Evolutionary conservation across 2,329 filamentous ascomycete genomes (phyloP).

Genomic region (Juglanconis sp.): DNA sequence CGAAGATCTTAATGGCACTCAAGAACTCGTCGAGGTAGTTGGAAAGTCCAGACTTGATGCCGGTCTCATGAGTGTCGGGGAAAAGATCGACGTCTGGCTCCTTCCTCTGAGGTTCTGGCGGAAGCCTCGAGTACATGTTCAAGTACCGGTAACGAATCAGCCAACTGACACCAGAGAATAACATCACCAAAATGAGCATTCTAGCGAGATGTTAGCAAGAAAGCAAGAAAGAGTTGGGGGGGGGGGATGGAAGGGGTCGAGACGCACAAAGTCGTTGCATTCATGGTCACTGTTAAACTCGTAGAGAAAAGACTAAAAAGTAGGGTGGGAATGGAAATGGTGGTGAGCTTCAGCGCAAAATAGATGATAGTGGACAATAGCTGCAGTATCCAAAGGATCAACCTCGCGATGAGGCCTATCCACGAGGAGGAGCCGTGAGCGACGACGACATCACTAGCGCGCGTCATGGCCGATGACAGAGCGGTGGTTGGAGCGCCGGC

Average conservation of each 20-base stretch:
- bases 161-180: slow-evolving; percentile 87
- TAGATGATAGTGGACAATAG: slow-evolving; percentile 61
- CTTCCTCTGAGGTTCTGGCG: slow-evolving; percentile 91
- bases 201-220: slow-evolving; percentile 35
- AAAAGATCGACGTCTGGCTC: slow-evolving; percentile 95
- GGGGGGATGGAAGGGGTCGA: slow-evolving; percentile 26
- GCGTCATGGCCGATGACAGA: slow-evolving; percentile 37
- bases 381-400: slow-evolving; percentile 54
- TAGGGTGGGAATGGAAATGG: slow-evolving; percentile 84
- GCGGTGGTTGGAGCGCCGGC: slow-evolving; percentile 30
- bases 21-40: slow-evolving; percentile 98
- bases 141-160: slow-evolving; percentile 92
- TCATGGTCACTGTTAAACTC: slow-evolving; percentile 96
- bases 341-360: slow-evolving; percentile 79
- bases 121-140: slow-evolving; percentile 93
- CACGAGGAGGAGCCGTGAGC: slow-evolving; percentile 46
- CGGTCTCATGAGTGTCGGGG: slow-evolving; percentile 85
- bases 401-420: slow-evolving; percentile 54
- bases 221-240: background rate
- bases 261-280: slow-evolving; percentile 83
- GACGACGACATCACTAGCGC: slow-evolving; percentile 33
- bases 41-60: slow-evolving; percentile 84
- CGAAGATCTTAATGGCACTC: slow-evolving; percentile 98
- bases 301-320: slow-evolving; percentile 88
- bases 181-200: slow-evolving; percentile 70